Conservation (phyloP, 192 early-diverging fungal genomes). For the Phlyctochytrium arcticum region DNA sequence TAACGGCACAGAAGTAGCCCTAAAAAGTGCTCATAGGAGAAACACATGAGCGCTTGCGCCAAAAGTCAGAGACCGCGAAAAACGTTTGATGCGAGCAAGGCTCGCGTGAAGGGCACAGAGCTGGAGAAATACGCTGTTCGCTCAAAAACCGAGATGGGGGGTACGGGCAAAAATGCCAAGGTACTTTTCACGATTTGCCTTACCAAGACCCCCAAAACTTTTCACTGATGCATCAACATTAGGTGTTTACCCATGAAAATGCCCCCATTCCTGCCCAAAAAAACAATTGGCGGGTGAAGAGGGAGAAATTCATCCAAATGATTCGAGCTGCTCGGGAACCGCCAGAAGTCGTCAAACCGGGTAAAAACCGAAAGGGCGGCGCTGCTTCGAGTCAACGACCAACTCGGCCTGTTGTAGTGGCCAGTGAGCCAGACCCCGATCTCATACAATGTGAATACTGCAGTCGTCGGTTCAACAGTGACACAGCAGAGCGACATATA, state of each 20-base stretch:
- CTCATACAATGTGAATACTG: slow-evolving; percentile 42
- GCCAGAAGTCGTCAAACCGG: no score
- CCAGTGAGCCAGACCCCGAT: slow-evolving; percentile 42
- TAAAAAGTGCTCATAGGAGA: no score
- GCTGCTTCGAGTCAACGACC: no score
- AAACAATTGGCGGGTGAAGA: slow-evolving; percentile 47
- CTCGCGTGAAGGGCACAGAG: slow-evolving; percentile 48
- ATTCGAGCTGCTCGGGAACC: slow-evolving; percentile 33
- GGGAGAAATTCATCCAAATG: slow-evolving; percentile 46
- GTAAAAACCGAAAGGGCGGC: not conserved
- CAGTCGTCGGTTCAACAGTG: slow-evolving; percentile 46
- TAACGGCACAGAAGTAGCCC: not conserved
- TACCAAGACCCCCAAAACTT: no score
- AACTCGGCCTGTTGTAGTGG: not conserved
- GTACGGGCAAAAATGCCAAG: no score
- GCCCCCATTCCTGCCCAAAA: no score
- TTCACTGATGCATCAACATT: no score
- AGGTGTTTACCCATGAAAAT: no score
- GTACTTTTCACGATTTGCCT: no score
- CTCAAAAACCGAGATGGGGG: no score
- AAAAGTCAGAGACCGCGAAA: slow-evolving; percentile 40
- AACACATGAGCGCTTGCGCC: slow-evolving; percentile 41
- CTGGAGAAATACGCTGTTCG: slow-evolving; percentile 42
- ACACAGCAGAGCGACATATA: slow-evolving; percentile 47
- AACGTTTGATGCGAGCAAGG: slow-evolving; percentile 44